Base-by-base conservation (phyloP, 75 land plant genomes). In the Azolla pinnata region DNA sequence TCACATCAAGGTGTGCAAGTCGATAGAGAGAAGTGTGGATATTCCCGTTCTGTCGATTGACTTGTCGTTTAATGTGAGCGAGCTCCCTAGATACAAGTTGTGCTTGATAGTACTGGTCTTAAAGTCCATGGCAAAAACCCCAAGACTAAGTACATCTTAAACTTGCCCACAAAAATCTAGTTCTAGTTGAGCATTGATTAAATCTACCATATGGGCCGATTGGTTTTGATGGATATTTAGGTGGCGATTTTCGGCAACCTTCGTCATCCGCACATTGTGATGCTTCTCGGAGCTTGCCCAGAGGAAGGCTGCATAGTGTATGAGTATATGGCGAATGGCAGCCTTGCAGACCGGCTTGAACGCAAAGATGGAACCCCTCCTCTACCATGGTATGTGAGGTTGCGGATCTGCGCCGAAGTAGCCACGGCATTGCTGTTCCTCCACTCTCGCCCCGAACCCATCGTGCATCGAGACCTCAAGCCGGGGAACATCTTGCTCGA, bases 261-360 rank as follows among this genome's bases (percentile, higher is more conserved):
- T 44, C 40, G 55, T 7, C 76, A 74, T 33, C 66, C 76, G 12
- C 56, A 74, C 55, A 57, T 74, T 33, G 71, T 74, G 1, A 33
- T 63, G 2, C 66, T 74, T 8, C 59, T 74, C 0, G 76, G 76
- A 5, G 70, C 69, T 19, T 61, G 71, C 38, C 71, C 71, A 19
- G 76, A 74, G 16, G 17, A 57, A 32, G 66, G 71, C n/a, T 67
- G 66, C 32, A 32, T 74, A 1, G 62, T 74, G 18, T 74, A 74
- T 26, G 76, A 74, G 56, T 74, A 67, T 62, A 60, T 74, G 76
- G 65, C 50, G 2, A 68, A 74, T 29, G 76, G 76, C 18, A 74
- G 71, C 31, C 69, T 74, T 10, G 76, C 67, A 18, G 76, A 74
- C 50, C 61, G 61, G 23, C 65, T 74, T 1, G 34, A 54, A 26